Conservation (phyloP, 2,329 filamentous ascomycete genomes). For the Hymenoscyphus linearis region DNA sequence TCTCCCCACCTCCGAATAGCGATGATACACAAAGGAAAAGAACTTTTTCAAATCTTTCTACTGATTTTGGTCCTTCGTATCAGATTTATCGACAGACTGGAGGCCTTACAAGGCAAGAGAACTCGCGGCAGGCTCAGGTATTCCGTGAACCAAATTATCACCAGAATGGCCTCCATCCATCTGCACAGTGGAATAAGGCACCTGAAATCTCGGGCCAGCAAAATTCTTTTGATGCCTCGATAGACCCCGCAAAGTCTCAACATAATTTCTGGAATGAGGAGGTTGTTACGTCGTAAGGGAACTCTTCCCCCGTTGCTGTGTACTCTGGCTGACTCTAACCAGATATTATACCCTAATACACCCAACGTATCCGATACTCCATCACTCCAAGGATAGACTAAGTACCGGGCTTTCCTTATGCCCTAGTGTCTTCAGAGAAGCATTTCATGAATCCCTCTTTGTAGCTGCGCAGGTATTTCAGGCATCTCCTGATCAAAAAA, state of each 20-base stretch:
- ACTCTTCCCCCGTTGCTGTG: background rate
- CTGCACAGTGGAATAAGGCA: constrained; percentile 30
- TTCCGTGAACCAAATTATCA: constrained; percentile 29
- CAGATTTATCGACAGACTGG: constrained; percentile 27
- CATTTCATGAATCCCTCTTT: constrained; percentile 59
- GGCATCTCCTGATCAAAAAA: constrained; percentile 27
- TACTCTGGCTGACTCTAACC: constrained; percentile 19
- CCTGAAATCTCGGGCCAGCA: constrained; percentile 23
- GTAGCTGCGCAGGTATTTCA: constrained; percentile 52
- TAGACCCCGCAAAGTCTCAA: constrained; percentile 23
- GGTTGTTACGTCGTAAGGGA: constrained; percentile 37
- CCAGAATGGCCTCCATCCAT: constrained; percentile 27
- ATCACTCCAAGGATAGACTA: constrained; percentile 50
- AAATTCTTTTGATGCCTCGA: constrained; percentile 24
- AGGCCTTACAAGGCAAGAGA: constrained; percentile 24
- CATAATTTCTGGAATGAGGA: constrained; percentile 41
- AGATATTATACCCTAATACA: constrained; percentile 63
- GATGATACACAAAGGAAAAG: constrained; percentile 38
- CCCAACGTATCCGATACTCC: constrained; percentile 61
- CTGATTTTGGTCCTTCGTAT: constrained; percentile 39
- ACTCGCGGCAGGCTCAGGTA: constrained; percentile 17
- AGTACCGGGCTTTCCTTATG: constrained; percentile 52
- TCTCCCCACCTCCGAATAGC: constrained; percentile 44
- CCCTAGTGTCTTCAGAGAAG: constrained; percentile 52
- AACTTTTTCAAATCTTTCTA: constrained; percentile 43